A percentile compares a stretch with the other conserved stretches of the same genome.
phyloP scores from a whole-genome alignment of 164 flowering plant species.

The Sedum album region DNA sequence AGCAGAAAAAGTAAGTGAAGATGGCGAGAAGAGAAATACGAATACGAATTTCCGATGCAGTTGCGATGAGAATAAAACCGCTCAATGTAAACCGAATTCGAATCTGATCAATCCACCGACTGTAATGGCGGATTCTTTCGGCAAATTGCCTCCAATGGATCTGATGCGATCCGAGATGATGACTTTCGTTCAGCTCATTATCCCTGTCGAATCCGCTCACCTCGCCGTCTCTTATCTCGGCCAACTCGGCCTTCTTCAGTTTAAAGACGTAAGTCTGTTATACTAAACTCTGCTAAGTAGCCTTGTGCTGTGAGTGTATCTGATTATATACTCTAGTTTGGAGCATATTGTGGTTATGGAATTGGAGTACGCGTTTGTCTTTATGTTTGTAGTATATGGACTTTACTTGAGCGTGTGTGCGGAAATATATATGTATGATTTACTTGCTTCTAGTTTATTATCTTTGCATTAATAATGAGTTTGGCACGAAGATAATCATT shows the following conservation, averaged over 20 bases:
- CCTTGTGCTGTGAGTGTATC: too few species aligned
- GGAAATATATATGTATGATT: too few species aligned
- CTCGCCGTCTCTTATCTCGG: conserved; percentile 84
- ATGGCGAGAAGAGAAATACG: too few species aligned
- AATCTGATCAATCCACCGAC: conserved; percentile 11
- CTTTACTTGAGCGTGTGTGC: too few species aligned
- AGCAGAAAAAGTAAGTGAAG: too few species aligned
- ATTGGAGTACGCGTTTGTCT: too few species aligned
- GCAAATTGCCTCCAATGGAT: conserved; percentile 75
- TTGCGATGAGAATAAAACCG: too few species aligned
- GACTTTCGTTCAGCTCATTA: conserved; percentile 75
- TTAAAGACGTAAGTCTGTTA: conserved; percentile 54
- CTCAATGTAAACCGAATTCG: not conserved
- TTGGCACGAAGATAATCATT: not conserved
- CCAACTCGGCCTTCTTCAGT: conserved; percentile 82
- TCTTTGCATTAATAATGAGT: not conserved
- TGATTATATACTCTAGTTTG: too few species aligned
- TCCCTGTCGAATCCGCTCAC: conserved; percentile 87
- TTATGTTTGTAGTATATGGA: too few species aligned
- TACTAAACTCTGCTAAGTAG: too few species aligned
- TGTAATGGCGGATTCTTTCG: conserved; percentile 27
- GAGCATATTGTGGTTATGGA: not conserved
- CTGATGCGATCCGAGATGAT: conserved; percentile 95
- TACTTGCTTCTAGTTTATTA: too few species aligned
- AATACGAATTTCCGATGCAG: too few species aligned